Base-by-base conservation (phyloP, 2,329 filamentous ascomycete genomes). In the Magnaporthiopsis incrustans region DNA sequence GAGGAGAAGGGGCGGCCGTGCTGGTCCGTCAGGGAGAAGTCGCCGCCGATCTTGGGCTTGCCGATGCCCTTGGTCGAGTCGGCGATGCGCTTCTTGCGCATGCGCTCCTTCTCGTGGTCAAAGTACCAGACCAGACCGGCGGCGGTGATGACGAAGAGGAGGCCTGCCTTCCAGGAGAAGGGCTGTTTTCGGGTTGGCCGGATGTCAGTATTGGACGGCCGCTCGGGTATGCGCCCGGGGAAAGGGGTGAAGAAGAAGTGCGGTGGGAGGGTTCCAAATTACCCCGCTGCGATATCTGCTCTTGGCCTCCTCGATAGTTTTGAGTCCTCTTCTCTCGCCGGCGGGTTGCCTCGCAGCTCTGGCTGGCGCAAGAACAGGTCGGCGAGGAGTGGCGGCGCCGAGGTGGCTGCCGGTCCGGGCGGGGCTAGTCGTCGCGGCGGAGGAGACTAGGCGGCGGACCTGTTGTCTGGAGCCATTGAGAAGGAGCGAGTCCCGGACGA, bases 31-130 rank as follows among this genome's bases (percentile, higher is more conserved):
- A 99, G 79, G 67, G 87, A 81, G 75, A 99, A 98, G 0, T 87
- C 81, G 0, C 95, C 95, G 64, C 95, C 95, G 63, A 99, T 93
- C 80, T 96, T 96, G 44, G 95, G 95, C 73, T 86, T 89, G 1
- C 95, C 95, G 7, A 97, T 88, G 14, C 94, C 93, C 79, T 99
- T 99, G 68, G 89, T 90, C 70, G 94, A 90, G 73, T 98, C 93
- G 10, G 92, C 92, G 69, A 97, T 86, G 64, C 92, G 85, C 79
- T 93, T 90, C 67, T 93, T 86, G 74, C 95, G 88, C 86, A 99
- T 89, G 72, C 95, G 89, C 70, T 86, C 86, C 81, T 98, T 98
- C 77, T 99, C 95, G 71, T 88, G 86, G 72, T 93, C 91, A 77
- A 99, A 98, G 76, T 98, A 99, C 77, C 91, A 85, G 66, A 92